Evolutionary conservation across 2,329 filamentous ascomycete genomes (phyloP).

Genomic region (Beauveria bassiana): DNA sequence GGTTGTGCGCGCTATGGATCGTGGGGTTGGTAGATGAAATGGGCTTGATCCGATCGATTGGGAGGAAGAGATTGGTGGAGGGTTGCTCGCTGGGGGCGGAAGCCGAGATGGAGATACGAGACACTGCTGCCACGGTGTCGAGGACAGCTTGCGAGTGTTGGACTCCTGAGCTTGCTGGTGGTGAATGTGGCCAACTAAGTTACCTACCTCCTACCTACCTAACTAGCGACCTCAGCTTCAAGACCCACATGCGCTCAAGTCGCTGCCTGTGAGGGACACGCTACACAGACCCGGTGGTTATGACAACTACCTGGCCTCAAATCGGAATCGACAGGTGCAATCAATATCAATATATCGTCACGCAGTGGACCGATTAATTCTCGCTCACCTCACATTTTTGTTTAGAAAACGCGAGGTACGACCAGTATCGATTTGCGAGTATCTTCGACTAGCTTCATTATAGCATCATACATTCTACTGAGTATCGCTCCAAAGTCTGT

Average conservation of each 20-base stretch:
- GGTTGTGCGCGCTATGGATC: neutral
- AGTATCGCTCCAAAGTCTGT: neutral
- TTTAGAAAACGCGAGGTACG: neutral
- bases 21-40: neutral
- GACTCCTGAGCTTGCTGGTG: slow-evolving; percentile 5
- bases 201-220: no score
- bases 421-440: neutral
- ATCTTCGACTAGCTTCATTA: neutral
- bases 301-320: no score
- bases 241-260: slow-evolving; percentile 3
- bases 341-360: no score
- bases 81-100: neutral
- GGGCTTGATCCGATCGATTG: neutral
- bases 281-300: neutral
- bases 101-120: neutral
- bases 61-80: neutral
- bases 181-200: slow-evolving; percentile 1
- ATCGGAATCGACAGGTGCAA: no score
- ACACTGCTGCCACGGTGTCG: neutral
- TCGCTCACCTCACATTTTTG: neutral
- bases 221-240: neutral
- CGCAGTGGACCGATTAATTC: no score
- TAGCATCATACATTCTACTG: neutral
- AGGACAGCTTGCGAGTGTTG: slow-evolving; percentile 6
- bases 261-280: neutral